Evolutionary conservation across 2,329 filamentous ascomycete genomes (phyloP).

Genomic region (Davidsoniella virescens): DNA sequence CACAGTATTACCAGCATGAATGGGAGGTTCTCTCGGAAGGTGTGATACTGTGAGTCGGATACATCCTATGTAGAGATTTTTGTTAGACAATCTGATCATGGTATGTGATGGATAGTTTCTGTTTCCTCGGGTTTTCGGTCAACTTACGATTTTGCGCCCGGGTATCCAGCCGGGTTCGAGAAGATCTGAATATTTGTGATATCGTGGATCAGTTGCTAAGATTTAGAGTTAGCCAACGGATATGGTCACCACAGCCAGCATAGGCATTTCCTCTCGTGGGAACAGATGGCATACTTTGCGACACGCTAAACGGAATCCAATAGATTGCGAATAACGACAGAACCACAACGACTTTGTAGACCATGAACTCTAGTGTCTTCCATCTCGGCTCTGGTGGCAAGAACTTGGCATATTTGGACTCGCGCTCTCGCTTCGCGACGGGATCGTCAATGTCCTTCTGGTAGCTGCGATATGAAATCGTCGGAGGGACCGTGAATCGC

Average conservation of each 20-base stretch:
- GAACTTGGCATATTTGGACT: constrained; percentile 23
- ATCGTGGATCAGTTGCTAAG: constrained; percentile 68
- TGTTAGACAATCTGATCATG: neutral
- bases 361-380: constrained; percentile 69
- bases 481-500: constrained; percentile 52
- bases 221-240: neutral
- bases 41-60: constrained; percentile 73
- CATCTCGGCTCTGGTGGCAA: constrained; percentile 52
- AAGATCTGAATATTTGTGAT: constrained; percentile 51
- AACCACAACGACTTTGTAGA: constrained; percentile 58
- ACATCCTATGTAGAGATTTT: constrained; percentile 45
- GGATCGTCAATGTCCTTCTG: constrained; percentile 21
- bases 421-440: constrained; percentile 20
- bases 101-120: neutral
- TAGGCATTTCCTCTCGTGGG: neutral
- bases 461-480: constrained; percentile 43
- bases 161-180: constrained; percentile 80
- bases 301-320: constrained; percentile 74
- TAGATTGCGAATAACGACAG: constrained; percentile 70
- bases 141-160: constrained; percentile 66
- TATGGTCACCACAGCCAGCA: constrained; percentile 12
- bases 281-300: constrained; percentile 42
- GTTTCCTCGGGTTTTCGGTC: neutral
- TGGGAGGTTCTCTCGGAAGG: constrained; percentile 74
- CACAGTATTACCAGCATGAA: constrained; percentile 59